Percentiles rank a stretch among this genome's conserved stretches.
Conservation (phyloP, 2,329 filamentous ascomycete species). For the Epichloe gansuensis region DNA sequence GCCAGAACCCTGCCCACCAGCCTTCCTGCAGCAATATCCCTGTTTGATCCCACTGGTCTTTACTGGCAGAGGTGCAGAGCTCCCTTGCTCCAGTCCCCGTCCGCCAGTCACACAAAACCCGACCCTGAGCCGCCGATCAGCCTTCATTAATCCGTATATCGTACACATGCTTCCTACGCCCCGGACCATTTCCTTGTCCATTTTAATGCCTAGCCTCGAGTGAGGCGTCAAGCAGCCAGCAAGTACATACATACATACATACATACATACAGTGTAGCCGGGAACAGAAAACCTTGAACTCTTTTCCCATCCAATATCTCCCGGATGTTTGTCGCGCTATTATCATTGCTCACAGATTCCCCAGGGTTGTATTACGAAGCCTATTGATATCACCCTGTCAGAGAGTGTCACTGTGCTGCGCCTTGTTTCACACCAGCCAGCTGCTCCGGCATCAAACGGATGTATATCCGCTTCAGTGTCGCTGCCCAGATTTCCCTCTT, state of each 20-base stretch:
- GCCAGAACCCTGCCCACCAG: conserved; percentile 11
- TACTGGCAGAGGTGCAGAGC: neutral
- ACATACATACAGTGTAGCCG: conserved; percentile 7
- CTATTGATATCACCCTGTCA: conserved; percentile 3
- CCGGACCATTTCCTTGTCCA: too few relatives aligned
- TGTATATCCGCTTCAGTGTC: conserved; percentile 3
- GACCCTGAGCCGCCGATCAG: conserved; percentile 29
- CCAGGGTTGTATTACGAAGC: conserved; percentile 36
- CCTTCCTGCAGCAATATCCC: conserved; percentile 19
- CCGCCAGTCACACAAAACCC: conserved; percentile 37
- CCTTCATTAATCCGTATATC: conserved; percentile 13
- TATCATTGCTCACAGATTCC: conserved; percentile 26
- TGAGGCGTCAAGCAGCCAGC: conserved; percentile 8
- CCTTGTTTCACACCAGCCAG: conserved; percentile 32
- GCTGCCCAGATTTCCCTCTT: neutral
- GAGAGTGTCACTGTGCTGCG: conserved; percentile 37
- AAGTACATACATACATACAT: neutral
- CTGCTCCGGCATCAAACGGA: conserved; percentile 18
- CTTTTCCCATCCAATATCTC: neutral
- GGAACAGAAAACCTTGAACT: conserved; percentile 4
- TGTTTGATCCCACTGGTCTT: conserved; percentile 8
- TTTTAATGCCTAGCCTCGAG: too few relatives aligned
- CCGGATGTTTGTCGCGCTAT: conserved; percentile 20
- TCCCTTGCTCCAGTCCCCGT: conserved; percentile 21
- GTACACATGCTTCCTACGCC: neutral